A percentile compares a stretch with the other conserved stretches of the same genome.
Conservation (phyloP, 371 early-diverging fungal genomes). For the Mycotypha africana region DNA sequence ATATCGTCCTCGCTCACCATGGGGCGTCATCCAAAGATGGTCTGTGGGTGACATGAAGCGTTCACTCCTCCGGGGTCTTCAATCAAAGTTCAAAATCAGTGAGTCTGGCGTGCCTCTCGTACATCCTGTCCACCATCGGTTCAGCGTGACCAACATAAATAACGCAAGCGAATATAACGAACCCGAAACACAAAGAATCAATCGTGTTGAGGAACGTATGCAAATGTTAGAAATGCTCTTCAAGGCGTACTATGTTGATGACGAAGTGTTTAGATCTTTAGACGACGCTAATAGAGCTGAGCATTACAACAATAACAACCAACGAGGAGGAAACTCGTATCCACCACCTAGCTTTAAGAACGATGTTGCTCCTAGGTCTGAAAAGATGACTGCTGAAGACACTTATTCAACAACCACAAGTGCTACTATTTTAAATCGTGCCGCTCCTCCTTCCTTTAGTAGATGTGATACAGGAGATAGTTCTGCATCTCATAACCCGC, state of each 20-base stretch:
- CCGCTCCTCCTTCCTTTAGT: slow-evolving; percentile 1
- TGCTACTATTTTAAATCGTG: not conserved
- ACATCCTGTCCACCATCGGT: slow-evolving; percentile 41
- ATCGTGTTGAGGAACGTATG: slow-evolving; percentile 31
- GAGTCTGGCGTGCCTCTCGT: slow-evolving; percentile 39
- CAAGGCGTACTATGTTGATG: slow-evolving; percentile 33
- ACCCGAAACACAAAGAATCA: slow-evolving; percentile 26
- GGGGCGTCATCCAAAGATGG: slow-evolving; percentile 51
- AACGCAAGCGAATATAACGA: slow-evolving; percentile 12
- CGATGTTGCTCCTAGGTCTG: slow-evolving; percentile 12
- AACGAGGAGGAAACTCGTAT: no score
- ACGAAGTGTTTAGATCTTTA: slow-evolving; percentile 40
- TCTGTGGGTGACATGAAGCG: slow-evolving; percentile 39
- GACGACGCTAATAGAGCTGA: slow-evolving; percentile 15
- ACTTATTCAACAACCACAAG: no score
- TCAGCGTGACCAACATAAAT: slow-evolving; percentile 27
- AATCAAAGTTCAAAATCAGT: slow-evolving; percentile 33
- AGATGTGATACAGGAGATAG: slow-evolving; percentile 15
- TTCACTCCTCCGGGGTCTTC: slow-evolving; percentile 33
- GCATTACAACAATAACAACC: no score
- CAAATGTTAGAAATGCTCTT: slow-evolving; percentile 26
- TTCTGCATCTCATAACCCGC: slow-evolving; percentile 11
- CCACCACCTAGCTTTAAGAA: not conserved
- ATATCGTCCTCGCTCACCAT: slow-evolving; percentile 41
- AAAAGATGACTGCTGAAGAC: slow-evolving; percentile 5